phyloP scores from a whole-genome alignment of 768 basidiomycete genomes.

The Baorangia bicolor region DNA sequence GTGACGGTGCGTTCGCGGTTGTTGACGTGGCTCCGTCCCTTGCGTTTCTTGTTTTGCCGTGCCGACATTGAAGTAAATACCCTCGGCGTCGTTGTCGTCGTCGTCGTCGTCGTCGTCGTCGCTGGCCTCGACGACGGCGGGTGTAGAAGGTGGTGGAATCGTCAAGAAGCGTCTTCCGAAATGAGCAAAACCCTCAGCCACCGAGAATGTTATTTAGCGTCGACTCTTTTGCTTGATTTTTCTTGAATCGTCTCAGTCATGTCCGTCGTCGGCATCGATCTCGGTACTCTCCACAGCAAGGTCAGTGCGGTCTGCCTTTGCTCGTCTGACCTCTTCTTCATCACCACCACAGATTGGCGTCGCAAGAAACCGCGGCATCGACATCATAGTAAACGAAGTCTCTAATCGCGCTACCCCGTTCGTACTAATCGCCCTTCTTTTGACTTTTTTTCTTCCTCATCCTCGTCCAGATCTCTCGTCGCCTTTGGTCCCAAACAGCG shows the following conservation, averaged over 20 bases:
- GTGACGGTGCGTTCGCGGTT: slow-evolving; percentile 68
- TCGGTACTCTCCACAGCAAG: slow-evolving; percentile 89
- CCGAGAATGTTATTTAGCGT: neutral
- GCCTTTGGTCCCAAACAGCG: slow-evolving; percentile 93
- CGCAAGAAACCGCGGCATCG: slow-evolving; percentile 93
- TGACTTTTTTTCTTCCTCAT: neutral
- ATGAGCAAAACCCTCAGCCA: slow-evolving; percentile 24
- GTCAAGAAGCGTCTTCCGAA: slow-evolving; percentile 26
- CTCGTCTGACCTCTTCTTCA: neutral
- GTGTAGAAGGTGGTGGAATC: slow-evolving; percentile 28
- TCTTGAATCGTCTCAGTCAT: slow-evolving; percentile 36
- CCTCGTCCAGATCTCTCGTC: slow-evolving; percentile 72
- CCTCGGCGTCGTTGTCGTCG: neutral
- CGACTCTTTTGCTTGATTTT: neutral
- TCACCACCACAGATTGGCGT: slow-evolving; percentile 73
- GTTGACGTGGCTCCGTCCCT: slow-evolving; percentile 50
- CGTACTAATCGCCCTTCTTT: slow-evolving; percentile 33
- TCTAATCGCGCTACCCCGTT: slow-evolving; percentile 97
- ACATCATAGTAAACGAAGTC: slow-evolving; percentile 97
- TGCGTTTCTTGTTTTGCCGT: slow-evolving; percentile 64
- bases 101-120: neutral
- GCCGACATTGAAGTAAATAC: slow-evolving; percentile 43
- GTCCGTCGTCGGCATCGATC: slow-evolving; percentile 95
- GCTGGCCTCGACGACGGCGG: neutral
- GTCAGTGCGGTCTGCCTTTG: slow-evolving; percentile 36